Evolutionary conservation across 176 grass and related monocot genomes (phyloP), one percentile per base, ranked within the genome.

Genomic region (Oryza glaberrima): DNA sequence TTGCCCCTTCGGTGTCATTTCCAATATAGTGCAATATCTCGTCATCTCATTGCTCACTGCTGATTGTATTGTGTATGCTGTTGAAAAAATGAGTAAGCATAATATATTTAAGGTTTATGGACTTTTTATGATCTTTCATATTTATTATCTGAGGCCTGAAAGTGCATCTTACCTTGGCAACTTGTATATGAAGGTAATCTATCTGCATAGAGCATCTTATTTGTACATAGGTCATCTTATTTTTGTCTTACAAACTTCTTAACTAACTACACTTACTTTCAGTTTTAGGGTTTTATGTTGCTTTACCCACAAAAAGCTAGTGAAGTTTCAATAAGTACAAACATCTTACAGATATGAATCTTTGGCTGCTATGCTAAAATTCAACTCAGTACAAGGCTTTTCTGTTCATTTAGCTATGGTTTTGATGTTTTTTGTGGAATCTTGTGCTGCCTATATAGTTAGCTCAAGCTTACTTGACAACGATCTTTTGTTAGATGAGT

Each of bases 171-270:
- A 52, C 25, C 43, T 61, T 9, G 15, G 35, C 56, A 22, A n/a
- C 19, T 60, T 60, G 17, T 60, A 52, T 7, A 61, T 0, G 13
- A 56, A 81, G 67, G 79, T 72, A 82, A 82, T 16, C 35, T 68
- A 30, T 54, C 9, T 30, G 38, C 23, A 44, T 61, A 1, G 43
- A 56, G 5, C 5, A 56, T 52, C 6, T 28, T 48, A 28, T 5
- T 73, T 48, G 70, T 25, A 22, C 17, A 15, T 38, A 36, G 35
- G n/a, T 22, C 11, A 69, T 69, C 1, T 56, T 70, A n/a, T 54
- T 38, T 49, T 4, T 19, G 38, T 7, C 20, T 69, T 56, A 6
- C 1, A 5, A 56, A 7, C 2, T 81, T 23, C 4, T 36, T 5
- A 36, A 5, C 35, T 36, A 36, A 36, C 4, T 36, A 36, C 35